These are phyloP conservation scores for Fraxinus floribunda DNA, from an alignment of 305 asterid species.

Conservation along the genomic window DNA sequence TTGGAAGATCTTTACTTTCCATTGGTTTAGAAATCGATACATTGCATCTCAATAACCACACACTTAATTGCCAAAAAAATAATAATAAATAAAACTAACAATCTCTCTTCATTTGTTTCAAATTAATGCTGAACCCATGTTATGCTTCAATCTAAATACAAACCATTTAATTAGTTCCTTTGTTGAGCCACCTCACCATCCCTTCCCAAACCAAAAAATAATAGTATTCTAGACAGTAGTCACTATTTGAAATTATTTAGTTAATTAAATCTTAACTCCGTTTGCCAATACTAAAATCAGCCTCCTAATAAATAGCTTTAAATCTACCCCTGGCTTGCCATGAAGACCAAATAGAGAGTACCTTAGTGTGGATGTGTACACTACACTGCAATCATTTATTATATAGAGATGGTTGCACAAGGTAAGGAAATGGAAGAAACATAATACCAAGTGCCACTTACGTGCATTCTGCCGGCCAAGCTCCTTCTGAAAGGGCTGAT, in stretches of 20 bases:
- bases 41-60: background rate
- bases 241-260: background rate
- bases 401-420: background rate
- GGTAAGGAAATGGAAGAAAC: background rate
- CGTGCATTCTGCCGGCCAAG: slow-evolving; percentile 97
- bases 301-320: background rate
- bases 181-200: background rate
- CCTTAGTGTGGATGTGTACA: background rate
- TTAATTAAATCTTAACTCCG: background rate
- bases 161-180: background rate
- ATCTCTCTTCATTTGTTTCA: background rate
- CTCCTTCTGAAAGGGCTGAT: slow-evolving; percentile 83
- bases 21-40: background rate
- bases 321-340: background rate
- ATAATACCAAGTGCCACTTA: slow-evolving; percentile 42
- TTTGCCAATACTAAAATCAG: background rate
- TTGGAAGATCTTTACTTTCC: background rate
- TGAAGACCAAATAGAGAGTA: background rate
- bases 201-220: background rate
- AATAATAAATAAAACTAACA: background rate
- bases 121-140: background rate
- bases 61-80: background rate
- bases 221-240: background rate
- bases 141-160: background rate
- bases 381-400: background rate